Evolutionary conservation across 169 alveolate species (phyloP).

Genomic region (Cryptosporidium sp.): DNA sequence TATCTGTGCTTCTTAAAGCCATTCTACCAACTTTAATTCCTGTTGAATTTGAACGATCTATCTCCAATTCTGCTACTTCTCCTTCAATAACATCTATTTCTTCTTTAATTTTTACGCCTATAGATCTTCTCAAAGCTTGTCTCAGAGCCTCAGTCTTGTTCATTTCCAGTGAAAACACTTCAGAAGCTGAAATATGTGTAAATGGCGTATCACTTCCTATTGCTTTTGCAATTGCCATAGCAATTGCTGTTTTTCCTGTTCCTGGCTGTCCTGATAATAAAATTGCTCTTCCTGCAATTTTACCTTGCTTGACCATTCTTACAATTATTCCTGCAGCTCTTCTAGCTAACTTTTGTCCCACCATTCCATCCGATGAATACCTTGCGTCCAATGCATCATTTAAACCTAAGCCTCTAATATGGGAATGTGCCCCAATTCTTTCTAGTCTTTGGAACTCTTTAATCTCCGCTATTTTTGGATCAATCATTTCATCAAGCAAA

Average conservation of each 20-base stretch:
- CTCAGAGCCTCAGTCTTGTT: slow-evolving; percentile 96
- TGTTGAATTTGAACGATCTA: slow-evolving; percentile 90
- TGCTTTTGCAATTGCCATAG: slow-evolving; percentile 99
- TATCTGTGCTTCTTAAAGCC: slow-evolving; percentile 97
- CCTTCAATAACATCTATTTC: slow-evolving; percentile 99
- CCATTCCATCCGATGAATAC: slow-evolving; percentile 94
- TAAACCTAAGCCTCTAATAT: slow-evolving; percentile 97
- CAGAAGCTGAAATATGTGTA: slow-evolving; percentile 98
- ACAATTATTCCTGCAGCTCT: slow-evolving; percentile 95
- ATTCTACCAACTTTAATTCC: slow-evolving; percentile 93
- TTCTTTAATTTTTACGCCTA: slow-evolving; percentile 98
- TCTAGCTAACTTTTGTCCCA: slow-evolving; percentile 95
- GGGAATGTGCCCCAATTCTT: slow-evolving; percentile 98
- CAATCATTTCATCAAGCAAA: not conserved
- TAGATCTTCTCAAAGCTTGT: slow-evolving; percentile 97
- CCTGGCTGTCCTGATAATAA: slow-evolving; percentile 99
- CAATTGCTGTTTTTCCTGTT: slow-evolving; percentile 99
- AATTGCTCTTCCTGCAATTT: slow-evolving; percentile 98
- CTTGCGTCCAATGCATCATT: slow-evolving; percentile 95
- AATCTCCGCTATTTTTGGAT: slow-evolving; percentile 86
- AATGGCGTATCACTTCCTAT: slow-evolving; percentile 97
- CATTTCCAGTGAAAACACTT: slow-evolving; percentile 97
- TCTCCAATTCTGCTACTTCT: slow-evolving; percentile 98
- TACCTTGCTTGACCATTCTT: slow-evolving; percentile 95
- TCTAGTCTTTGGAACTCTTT: slow-evolving; percentile 91